phyloP scores from a whole-genome alignment of 495 filamentous ascomycete species.

The Amphirosellinia nigrospora region DNA sequence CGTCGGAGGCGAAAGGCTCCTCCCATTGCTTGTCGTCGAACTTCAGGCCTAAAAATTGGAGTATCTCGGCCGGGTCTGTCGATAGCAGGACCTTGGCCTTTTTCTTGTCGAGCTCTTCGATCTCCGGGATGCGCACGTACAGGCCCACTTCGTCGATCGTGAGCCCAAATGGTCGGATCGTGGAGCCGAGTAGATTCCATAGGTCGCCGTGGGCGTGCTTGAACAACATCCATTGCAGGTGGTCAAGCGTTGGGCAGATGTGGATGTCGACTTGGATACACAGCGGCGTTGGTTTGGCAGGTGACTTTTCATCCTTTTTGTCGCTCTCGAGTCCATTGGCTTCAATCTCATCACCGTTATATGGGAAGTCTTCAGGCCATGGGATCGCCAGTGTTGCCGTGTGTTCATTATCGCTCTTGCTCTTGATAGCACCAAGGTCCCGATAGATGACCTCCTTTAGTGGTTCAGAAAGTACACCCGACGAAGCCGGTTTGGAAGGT shows the following conservation, averaged over 20 bases:
- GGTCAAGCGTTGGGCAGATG: conserved; percentile 47
- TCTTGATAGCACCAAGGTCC: conserved; percentile 39
- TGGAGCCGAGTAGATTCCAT: conserved; percentile 68
- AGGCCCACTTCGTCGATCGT: conserved; percentile 66
- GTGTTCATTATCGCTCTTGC: conserved; percentile 36
- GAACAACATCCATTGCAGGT: conserved; percentile 65
- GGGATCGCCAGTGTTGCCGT: conserved; percentile 55
- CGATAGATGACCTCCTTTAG: conserved; percentile 12
- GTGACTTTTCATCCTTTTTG: background rate
- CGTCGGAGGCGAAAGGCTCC: conserved; percentile 52
- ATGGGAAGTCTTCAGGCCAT: conserved; percentile 45
- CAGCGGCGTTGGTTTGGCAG: conserved; percentile 17
- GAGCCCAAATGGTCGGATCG: conserved; percentile 65
- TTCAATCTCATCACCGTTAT: background rate
- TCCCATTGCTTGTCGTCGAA: conserved; percentile 43
- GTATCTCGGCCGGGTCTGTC: conserved; percentile 53
- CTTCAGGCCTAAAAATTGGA: conserved; percentile 66
- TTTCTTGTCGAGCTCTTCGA: conserved; percentile 62
- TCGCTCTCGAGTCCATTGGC: background rate
- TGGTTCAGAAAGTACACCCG: background rate
- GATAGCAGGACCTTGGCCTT: conserved; percentile 63
- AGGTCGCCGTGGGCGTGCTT: conserved; percentile 69
- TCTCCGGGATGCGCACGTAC: conserved; percentile 65
- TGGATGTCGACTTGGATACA: conserved; percentile 72
- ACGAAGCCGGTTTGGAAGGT: background rate